Evolutionary conservation across 2,329 filamentous ascomycete species (phyloP), one percentile per base, ranked within the genome.

Genomic region (Lachnellula suecica): DNA sequence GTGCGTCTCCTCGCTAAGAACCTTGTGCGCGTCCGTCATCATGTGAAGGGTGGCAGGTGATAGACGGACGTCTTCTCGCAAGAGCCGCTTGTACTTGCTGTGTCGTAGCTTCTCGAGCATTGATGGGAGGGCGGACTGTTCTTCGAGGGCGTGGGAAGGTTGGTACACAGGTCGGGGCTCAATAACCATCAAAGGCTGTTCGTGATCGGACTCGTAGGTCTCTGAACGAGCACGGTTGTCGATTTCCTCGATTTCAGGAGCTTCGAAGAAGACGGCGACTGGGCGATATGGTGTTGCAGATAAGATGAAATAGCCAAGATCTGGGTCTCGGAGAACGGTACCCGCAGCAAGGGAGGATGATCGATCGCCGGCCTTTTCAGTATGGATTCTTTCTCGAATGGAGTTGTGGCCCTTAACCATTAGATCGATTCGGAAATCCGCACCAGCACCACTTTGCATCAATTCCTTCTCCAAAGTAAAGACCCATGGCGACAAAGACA

Each of bases 21-120:
- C 74, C 64, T 87, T 84, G 67, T 93, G 89, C 0, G 84, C 83
- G 53, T 89, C 83, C 24, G 86, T 88, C 59, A 93, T 81, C 34
- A 90, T 76, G 58, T 85, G 80, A 17, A 92, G 75, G 2, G 87
- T 89, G 20, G 87, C 81, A 11, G 87, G 83, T 20, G 85, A 88
- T 20, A 91, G 78, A 53, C 82, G 79, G 49, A 92, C 76, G 63
- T 88, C 83, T 55, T 89, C 85, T 52, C 81, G 82, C 44, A 89
- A 71, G 23, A 84, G 68, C 4, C 81, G 76, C 68, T 81, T 81
- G 67, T 85, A 78, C 47, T 81, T 78, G 41, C 81, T 80, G 2
- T 83, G 83, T 44, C 80, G 78, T 34, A 84, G 70, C 41, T 74
- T 72, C 46, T 82, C 78, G 11, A 86, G 72, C 43, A 86, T 71